Base-by-base conservation (phyloP, 352 stramenopile genomes). In the Phytophthora rubi region DNA sequence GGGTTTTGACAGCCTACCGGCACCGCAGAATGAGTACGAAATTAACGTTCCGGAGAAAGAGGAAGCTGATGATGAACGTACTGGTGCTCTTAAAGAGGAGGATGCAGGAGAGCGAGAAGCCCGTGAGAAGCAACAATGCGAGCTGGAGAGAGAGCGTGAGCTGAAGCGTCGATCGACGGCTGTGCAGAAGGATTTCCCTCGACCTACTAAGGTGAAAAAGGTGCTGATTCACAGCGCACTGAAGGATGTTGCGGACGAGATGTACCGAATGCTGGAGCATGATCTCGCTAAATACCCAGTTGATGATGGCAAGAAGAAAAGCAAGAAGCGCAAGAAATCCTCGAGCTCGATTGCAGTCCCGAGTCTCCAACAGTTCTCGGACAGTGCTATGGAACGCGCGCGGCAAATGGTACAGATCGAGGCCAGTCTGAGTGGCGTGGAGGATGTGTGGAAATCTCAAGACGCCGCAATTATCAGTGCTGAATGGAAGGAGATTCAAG, bases 51-150 rank as follows among this genome's bases (percentile, higher is more conserved):
- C 87, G 0, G 73, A 85, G 39, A 85, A 90, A 48, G 74, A 81
- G 9, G 71, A 89, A 7, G 77, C 79, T 8, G 80, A 82, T 1
- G 74, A 83, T 16, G 80, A 86, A 16, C 53, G 47, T 21, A 60
- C 18, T 0, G 42, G 51, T 28, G 66, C 58, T 52, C 37, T 59
- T 23, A 60, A 65, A 12, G 83, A 92, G 39, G 88, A 97, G 59
- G 93, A 98, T 55, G 92, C 92, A 16, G 89, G 89, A 7, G 91
- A 97, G 47, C 76, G 81, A 8, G 91, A 98, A 61, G 80, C 79
- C 21, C 82, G 89, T 18, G 51, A 90, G 49, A 62, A 77, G 35
- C 75, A 70, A 10, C 76, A 90, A 53, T 79, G 74, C 15, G 71
- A 90, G 49, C 52, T 77, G 1, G 77, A 88, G 64, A 65, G 68